phyloP scores from a whole-genome alignment of 2,329 filamentous ascomycete genomes.

The Arthroderma sp. region DNA sequence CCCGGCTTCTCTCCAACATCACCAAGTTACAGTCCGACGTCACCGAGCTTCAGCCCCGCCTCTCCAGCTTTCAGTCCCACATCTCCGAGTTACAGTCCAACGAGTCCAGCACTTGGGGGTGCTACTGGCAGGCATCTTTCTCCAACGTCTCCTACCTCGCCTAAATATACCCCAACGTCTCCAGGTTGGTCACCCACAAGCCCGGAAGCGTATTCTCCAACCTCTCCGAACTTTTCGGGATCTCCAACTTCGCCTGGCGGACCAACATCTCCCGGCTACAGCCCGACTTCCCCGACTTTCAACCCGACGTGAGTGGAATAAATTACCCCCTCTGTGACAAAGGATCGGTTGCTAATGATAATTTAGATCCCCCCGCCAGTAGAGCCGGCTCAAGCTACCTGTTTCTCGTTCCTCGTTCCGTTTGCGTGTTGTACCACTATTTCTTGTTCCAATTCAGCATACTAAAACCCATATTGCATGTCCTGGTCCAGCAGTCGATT shows the following conservation, averaged over 20 bases:
- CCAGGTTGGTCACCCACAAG: slow-evolving; percentile 37
- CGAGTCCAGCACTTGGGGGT: slow-evolving; percentile 35
- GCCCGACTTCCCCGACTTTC: slow-evolving; percentile 31
- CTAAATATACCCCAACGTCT: slow-evolving; percentile 44
- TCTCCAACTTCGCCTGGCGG: slow-evolving; percentile 30
- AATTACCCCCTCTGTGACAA: too few species aligned
- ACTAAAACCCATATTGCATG: slow-evolving; percentile 1
- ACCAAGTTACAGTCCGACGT: slow-evolving; percentile 48
- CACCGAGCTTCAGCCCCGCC: slow-evolving; percentile 41
- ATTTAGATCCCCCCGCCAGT: slow-evolving; percentile 29
- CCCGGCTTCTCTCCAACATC: slow-evolving; percentile 46
- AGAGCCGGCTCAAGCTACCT: slow-evolving; percentile 10
- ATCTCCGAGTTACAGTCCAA: slow-evolving; percentile 45
- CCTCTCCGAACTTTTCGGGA: slow-evolving; percentile 35
- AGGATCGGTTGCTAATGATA: not conserved
- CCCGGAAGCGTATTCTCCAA: slow-evolving; percentile 38
- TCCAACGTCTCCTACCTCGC: slow-evolving; percentile 36
- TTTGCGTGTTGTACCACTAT: slow-evolving; percentile 25
- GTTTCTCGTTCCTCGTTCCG: slow-evolving; percentile 1
- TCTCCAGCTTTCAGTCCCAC: slow-evolving; percentile 43
- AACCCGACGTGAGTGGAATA: slow-evolving; percentile 27
- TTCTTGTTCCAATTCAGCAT: slow-evolving; percentile 10
- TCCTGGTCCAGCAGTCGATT: slow-evolving; percentile 2
- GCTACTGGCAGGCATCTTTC: slow-evolving; percentile 27
- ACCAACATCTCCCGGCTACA: slow-evolving; percentile 30